Conservation (phyloP, 2,329 filamentous ascomycete genomes). For the Cladophialophora carrionii region DNA sequence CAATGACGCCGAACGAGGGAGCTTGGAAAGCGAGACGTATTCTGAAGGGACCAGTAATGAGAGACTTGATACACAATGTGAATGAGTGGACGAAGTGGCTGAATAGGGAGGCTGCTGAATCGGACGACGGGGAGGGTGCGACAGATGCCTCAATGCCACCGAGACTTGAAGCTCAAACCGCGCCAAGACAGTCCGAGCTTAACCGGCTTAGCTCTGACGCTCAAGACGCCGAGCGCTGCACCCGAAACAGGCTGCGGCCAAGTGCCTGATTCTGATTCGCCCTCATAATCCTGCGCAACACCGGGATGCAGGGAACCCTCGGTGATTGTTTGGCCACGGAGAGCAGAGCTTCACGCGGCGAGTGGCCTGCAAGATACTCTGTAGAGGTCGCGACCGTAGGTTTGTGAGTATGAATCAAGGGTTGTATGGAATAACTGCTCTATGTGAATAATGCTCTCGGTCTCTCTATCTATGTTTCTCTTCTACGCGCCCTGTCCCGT, state of each 20-base stretch:
- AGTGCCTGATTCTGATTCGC: slow-evolving; percentile 9
- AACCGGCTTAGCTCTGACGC: neutral
- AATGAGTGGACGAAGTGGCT: slow-evolving; percentile 20
- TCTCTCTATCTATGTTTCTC: neutral
- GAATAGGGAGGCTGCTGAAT: slow-evolving; percentile 20
- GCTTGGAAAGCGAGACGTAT: slow-evolving; percentile 16
- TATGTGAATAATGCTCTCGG: slow-evolving; percentile 3
- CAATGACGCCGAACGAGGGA: slow-evolving; percentile 26
- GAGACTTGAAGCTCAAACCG: slow-evolving; percentile 21
- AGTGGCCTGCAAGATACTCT: neutral
- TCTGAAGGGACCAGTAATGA: slow-evolving; percentile 17
- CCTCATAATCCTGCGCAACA: neutral
- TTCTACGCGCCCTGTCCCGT: slow-evolving; percentile 10
- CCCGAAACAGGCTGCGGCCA: slow-evolving; percentile 22
- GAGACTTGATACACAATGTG: slow-evolving; percentile 30
- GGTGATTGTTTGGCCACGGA: neutral
- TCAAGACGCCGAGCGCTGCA: neutral
- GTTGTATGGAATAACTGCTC: neutral
- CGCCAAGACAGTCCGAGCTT: neutral
- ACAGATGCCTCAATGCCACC: slow-evolving; percentile 12
- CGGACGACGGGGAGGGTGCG: slow-evolving; percentile 18
- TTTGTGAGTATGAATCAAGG: slow-evolving; percentile 3
- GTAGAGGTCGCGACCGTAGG: slow-evolving; percentile 6
- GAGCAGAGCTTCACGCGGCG: neutral
- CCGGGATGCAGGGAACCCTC: neutral